These are phyloP conservation scores for Isoetes engelmannii DNA, from an alignment of 83 land plant genomes.

Conservation along the genomic window DNA sequence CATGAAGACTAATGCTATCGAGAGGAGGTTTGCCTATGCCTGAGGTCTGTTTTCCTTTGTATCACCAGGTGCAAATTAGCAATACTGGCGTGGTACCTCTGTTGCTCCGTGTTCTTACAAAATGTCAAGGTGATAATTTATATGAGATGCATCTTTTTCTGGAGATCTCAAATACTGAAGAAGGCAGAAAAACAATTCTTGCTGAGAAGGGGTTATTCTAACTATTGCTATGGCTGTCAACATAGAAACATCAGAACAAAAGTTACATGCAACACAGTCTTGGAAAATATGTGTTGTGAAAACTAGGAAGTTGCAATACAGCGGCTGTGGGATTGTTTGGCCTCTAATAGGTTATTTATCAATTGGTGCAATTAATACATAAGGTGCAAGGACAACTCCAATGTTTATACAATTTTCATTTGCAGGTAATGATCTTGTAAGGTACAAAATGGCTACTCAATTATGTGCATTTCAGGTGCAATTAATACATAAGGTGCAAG, in stretches of 20 bases:
- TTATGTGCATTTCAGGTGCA: neutral
- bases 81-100: too few species aligned
- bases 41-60: too few species aligned
- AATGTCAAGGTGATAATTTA: too few species aligned
- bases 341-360: neutral
- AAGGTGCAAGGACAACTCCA: too few species aligned
- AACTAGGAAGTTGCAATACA: neutral
- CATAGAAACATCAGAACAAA: neutral
- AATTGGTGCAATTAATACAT: neutral
- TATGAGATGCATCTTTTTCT: neutral
- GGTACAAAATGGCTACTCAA: neutral
- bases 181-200: neutral
- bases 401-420: too few species aligned
- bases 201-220: neutral
- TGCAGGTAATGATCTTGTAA: too few species aligned
- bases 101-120: too few species aligned
- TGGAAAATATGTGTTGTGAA: neutral
- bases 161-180: conserved; percentile 12
- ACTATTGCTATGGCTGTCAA: conserved; percentile 11
- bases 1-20: too few species aligned
- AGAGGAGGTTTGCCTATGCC: too few species aligned
- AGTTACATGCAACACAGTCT: neutral
- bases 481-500: neutral
- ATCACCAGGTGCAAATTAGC: too few species aligned
- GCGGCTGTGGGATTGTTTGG: neutral